phyloP scores from a whole-genome alignment of 495 filamentous ascomycete species.

The Xylaria palmicola region DNA sequence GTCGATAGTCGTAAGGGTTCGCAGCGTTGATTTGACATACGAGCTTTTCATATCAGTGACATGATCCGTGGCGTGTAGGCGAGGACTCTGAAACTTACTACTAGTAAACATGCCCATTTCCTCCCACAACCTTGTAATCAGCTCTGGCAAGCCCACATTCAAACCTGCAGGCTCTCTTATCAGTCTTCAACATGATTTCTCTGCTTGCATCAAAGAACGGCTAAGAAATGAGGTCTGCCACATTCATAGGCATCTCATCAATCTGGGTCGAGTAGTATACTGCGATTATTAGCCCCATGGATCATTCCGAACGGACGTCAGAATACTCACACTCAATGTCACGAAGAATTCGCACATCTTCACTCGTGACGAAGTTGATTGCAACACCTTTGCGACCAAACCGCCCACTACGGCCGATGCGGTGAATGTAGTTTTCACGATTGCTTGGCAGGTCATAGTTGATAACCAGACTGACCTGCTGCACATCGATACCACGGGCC shows the following conservation, averaged over 20 bases:
- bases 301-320: slow-evolving; percentile 14
- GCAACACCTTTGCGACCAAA: slow-evolving; percentile 99
- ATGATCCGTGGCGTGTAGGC: not conserved
- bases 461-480: slow-evolving; percentile 98
- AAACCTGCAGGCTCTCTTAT: slow-evolving; percentile 16
- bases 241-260: slow-evolving; percentile 99
- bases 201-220: not conserved
- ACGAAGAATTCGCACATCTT: slow-evolving; percentile 95
- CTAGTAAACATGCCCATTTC: slow-evolving; percentile 33
- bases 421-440: slow-evolving; percentile 99
- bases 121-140: slow-evolving; percentile 26
- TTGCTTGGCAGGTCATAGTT: slow-evolving; percentile 99
- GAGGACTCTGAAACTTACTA: slow-evolving; percentile 17
- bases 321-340: slow-evolving; percentile 79
- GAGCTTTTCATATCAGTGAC: slow-evolving; percentile 21
- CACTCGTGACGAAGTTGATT: slow-evolving; percentile 98
- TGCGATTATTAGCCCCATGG: slow-evolving; percentile 38
- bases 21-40: slow-evolving; percentile 16
- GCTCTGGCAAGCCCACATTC: slow-evolving; percentile 7
- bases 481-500: slow-evolving; percentile 98
- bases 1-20: not conserved
- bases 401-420: slow-evolving; percentile 91
- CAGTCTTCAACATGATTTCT: slow-evolving; percentile 3
- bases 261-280: slow-evolving; percentile 98
- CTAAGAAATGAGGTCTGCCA: slow-evolving; percentile 59